phyloP scores from a whole-genome alignment of 2,329 filamentous ascomycete species.

The Rasamsonia emersonii region DNA sequence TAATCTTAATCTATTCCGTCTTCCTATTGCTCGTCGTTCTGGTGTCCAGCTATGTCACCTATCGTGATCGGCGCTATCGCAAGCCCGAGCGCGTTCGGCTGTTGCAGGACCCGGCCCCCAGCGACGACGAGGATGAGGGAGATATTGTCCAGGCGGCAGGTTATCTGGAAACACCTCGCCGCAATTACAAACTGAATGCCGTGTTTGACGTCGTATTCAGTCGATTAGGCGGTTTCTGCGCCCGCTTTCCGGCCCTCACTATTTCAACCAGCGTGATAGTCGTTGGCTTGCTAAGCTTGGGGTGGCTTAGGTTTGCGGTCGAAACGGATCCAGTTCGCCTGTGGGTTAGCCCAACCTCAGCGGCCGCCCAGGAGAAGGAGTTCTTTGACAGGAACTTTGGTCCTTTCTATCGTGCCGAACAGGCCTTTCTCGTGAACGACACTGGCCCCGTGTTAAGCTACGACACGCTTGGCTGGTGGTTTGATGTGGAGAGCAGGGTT shows the following conservation, averaged over 20 bases:
- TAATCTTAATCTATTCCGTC: constrained; percentile 75
- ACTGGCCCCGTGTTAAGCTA: constrained; percentile 78
- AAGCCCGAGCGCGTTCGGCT: constrained; percentile 78
- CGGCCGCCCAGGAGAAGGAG: constrained; percentile 81
- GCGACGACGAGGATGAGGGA: constrained; percentile 90
- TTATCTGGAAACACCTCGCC: constrained; percentile 69
- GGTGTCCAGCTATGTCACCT: constrained; percentile 66
- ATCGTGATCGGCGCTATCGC: constrained; percentile 61
- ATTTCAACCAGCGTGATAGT: constrained; percentile 67
- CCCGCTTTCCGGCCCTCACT: constrained; percentile 75
- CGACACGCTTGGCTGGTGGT: constrained; percentile 89
- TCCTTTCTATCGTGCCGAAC: constrained; percentile 89
- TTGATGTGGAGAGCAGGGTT: constrained; percentile 74
- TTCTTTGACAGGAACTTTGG: constrained; percentile 94
- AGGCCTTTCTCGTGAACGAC: constrained; percentile 90
- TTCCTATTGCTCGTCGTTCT: constrained; percentile 60
- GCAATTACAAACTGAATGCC: constrained; percentile 74
- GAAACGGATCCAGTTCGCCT: constrained; percentile 83
- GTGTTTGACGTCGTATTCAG: constrained; percentile 74
- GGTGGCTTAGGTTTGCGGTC: constrained; percentile 81
- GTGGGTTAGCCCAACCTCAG: constrained; percentile 93
- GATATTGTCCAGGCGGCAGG: constrained; percentile 69
- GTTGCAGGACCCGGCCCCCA: constrained; percentile 72
- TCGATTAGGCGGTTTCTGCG: constrained; percentile 68
- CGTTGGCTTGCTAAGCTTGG: constrained; percentile 70